Percentiles rank a stretch among this genome's conserved stretches.
Conservation (phyloP, 2,329 filamentous ascomycete species). For the Colletotrichum australisinense region DNA sequence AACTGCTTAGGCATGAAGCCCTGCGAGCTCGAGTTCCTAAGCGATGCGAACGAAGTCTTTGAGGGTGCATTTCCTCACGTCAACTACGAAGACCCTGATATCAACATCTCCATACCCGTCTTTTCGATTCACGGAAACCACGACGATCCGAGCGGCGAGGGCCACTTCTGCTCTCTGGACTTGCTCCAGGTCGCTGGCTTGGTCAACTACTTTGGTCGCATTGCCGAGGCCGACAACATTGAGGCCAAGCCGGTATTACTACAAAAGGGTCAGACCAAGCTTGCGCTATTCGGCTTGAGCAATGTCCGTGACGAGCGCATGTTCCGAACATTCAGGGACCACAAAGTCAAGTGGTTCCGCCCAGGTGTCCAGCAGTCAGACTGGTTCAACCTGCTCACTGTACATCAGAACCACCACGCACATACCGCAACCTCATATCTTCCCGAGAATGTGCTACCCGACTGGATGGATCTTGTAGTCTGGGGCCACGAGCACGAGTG, state of each 20-base stretch:
- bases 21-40: conserved; percentile 93
- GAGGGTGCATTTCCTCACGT: conserved; percentile 91
- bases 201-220: conserved; percentile 95
- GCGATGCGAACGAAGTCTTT: conserved; percentile 92
- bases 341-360: conserved; percentile 93
- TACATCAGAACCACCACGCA: conserved; percentile 96
- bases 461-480: conserved; percentile 90
- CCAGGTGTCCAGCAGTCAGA: conserved; percentile 83
- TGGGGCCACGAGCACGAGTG: conserved; percentile 99
- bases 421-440: conserved; percentile 94
- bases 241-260: conserved; percentile 90
- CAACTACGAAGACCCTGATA: conserved; percentile 97
- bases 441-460: conserved; percentile 91
- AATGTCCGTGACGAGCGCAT: conserved; percentile 96
- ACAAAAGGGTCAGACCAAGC: conserved; percentile 92
- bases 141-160: conserved; percentile 97
- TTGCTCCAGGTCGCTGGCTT: conserved; percentile 90
- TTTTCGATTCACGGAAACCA: conserved; percentile 99
- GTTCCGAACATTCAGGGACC: conserved; percentile 92
- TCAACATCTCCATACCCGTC: conserved; percentile 96
- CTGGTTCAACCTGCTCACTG: conserved; percentile 96
- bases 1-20: conserved; percentile 97
- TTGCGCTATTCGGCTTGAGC: conserved; percentile 93
- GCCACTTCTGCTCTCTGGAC: conserved; percentile 90
- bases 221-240: conserved; percentile 93